These are phyloP conservation scores for Debaryomyces nepalensis DNA, from an alignment of 1,139 yeast genomes.

Conservation along the genomic window DNA sequence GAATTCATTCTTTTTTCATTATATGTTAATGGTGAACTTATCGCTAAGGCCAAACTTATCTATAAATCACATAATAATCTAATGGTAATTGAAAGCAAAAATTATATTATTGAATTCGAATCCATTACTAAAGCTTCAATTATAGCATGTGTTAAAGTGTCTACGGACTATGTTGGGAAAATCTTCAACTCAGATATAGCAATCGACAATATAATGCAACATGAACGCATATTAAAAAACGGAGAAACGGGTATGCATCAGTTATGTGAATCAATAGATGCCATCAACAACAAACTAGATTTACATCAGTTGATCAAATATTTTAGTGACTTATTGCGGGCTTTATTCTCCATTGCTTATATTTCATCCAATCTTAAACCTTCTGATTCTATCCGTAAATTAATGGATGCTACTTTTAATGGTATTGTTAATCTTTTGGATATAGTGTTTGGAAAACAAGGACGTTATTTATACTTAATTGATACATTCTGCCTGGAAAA, in stretches of 20 bases:
- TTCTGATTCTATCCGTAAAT: conserved; percentile 12
- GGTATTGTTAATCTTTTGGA: conserved; percentile 65
- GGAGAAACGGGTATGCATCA: conserved; percentile 52
- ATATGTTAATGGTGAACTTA: conserved; percentile 63
- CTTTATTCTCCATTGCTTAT: conserved; percentile 48
- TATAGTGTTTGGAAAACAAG: conserved; percentile 67
- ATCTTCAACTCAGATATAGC: conserved; percentile 63
- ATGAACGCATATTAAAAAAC: conserved; percentile 51
- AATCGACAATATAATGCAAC: conserved; percentile 60
- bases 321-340: conserved; percentile 55
- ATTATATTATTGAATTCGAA: conserved; percentile 40
- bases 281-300: conserved; percentile 49
- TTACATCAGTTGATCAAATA: conserved; percentile 54
- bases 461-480: conserved; percentile 61
- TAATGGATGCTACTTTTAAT: conserved; percentile 50
- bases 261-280: conserved; percentile 44
- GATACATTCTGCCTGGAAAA: conserved; percentile 48
- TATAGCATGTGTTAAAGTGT: conserved; percentile 59
- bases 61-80: conserved; percentile 47
- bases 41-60: conserved; percentile 58
- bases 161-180: conserved; percentile 73
- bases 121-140: conserved; percentile 40
- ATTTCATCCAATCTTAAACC: conserved; percentile 26
- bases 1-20: conserved; percentile 64
- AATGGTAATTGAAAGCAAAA: conserved; percentile 46